Base-by-base conservation (phyloP, 306 rosid species). In the Rosa lucieae region DNA sequence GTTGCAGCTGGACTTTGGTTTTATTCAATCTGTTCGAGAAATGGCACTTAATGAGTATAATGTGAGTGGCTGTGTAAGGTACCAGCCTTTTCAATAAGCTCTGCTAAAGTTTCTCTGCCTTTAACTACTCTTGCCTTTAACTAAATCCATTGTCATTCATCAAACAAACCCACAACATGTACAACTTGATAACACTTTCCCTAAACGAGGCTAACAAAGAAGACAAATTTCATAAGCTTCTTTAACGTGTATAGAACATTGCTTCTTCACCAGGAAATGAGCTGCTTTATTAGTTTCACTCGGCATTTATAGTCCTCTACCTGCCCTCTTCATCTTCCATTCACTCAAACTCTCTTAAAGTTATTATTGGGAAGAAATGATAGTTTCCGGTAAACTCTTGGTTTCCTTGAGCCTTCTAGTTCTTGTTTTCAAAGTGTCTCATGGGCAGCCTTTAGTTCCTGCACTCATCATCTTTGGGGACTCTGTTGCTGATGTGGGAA, bases 401-500 rank as follows among this genome's bases (percentile, higher is more conserved):
- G 70, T 44, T 70, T 70, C 69, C 55, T 68, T 87, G 37, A 26
- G 18, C 47, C 72, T 88, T 82, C 55, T 76, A 43, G 69, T 78
- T 49, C 52, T 82, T 75, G 12, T 77, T 81, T 77, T 81, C 79
- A 55, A 82, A 2, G 78, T 58, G 32, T 80, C 81, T 63, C 44
- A 32, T 48, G 82, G 87, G 14, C 84, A 80, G 21, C 95, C 92
- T 77, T 79, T 85, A 51, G 92, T 90, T 53, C 91, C 95, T 37
- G 92, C 92, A 39, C 55, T 89, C 0, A 80, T 85, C 69, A 85
- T 84, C 62, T 90, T 89, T 13, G 95, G 95, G 8, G 92, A 89
- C 78, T 90, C 94, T 13, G 85, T 78, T 39, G 87, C 82, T 68
- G 92, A 87, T 68, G 84, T 70, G 8, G 95, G 95, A 75, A 89